A percentile compares a stretch with the other conserved stretches of the same genome.
Conservation (phyloP, 2,329 filamentous ascomycete species). For the Nemania bipapillata region DNA sequence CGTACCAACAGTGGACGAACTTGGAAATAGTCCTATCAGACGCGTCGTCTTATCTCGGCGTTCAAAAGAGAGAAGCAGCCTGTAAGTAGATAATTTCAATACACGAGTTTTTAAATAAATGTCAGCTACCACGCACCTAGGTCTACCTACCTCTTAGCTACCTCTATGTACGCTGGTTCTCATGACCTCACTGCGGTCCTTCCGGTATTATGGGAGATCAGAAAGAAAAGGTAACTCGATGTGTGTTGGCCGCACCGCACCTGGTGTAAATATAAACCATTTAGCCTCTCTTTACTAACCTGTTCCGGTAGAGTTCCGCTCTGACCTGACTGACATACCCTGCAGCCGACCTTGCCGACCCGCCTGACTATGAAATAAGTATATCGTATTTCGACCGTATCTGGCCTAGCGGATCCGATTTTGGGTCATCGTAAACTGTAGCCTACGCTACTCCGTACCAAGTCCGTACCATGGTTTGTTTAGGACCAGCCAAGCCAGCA, state of each 20-base stretch:
- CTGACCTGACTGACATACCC: background rate
- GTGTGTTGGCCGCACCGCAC: too few species aligned
- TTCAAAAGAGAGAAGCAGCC: background rate
- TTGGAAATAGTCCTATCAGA: background rate
- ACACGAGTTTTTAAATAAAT: background rate
- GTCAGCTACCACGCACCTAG: background rate
- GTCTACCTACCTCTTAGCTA: too few species aligned
- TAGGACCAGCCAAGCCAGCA: constrained; percentile 11
- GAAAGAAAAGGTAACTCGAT: too few species aligned
- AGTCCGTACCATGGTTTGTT: background rate
- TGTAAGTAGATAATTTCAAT: background rate
- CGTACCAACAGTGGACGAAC: background rate
- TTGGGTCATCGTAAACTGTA: constrained; percentile 7
- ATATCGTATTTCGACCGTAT: constrained; percentile 6
- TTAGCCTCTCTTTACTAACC: background rate
- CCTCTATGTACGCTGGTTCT: background rate
- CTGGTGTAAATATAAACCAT: background rate
- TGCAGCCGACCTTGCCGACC: constrained; percentile 14
- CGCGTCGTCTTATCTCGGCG: background rate
- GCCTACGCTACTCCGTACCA: background rate
- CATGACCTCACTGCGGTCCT: background rate
- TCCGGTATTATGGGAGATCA: background rate
- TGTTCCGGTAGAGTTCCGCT: background rate
- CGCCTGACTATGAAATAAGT: background rate
- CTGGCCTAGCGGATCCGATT: constrained; percentile 23